Conservation (phyloP, 371 early-diverging fungal genomes). For the Dipsacomyces acuminosporus region DNA sequence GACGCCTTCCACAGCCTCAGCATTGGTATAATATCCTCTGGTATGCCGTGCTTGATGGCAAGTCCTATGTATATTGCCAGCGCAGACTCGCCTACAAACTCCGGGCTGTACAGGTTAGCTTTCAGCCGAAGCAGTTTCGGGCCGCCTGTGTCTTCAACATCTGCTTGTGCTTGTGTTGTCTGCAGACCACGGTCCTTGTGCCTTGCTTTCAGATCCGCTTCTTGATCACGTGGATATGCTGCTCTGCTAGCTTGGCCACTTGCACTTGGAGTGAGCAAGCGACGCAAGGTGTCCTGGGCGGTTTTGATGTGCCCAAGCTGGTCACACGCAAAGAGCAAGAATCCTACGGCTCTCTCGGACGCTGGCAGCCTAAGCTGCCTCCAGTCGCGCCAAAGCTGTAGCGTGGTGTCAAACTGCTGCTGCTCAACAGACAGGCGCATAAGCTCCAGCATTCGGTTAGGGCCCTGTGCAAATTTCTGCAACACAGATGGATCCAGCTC, state of each 20-base stretch:
- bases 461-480: conserved; percentile 2
- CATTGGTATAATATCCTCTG: conserved; percentile 18
- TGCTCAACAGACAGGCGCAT: conserved; percentile 19
- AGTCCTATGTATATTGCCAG: conserved; percentile 37
- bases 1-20: conserved; percentile 26
- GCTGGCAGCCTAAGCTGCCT: conserved; percentile 13
- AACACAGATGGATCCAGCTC: conserved; percentile 14
- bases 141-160: neutral
- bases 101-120: conserved; percentile 7
- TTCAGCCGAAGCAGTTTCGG: neutral
- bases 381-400: conserved; percentile 39
- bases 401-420: conserved; percentile 13
- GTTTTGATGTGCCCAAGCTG: conserved; percentile 26
- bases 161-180: too few species aligned
- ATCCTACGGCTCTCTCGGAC: conserved; percentile 10
- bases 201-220: too few species aligned
- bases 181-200: too few species aligned
- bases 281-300: conserved; percentile 22
- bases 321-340: conserved; percentile 41
- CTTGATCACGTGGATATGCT: too few species aligned
- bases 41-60: conserved; percentile 28
- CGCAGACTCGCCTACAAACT: conserved; percentile 18
- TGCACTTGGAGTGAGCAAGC: conserved; percentile 18
- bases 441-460: conserved; percentile 16
- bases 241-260: too few species aligned